Conservation (phyloP, 768 basidiomycete genomes). For the Cyclocybe cylindracea region DNA sequence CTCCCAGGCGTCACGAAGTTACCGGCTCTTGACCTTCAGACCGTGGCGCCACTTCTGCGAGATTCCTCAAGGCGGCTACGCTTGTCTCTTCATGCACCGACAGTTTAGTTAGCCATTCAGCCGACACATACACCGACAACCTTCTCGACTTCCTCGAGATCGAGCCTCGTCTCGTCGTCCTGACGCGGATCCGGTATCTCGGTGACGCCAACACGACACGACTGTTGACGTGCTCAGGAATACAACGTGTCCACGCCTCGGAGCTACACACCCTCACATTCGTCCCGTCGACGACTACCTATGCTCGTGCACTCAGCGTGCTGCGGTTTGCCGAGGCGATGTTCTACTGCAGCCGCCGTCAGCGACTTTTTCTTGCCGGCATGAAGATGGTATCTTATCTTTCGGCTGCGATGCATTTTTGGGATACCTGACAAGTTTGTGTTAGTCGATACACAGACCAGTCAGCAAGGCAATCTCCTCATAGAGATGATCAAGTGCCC, state of each 20-base stretch:
- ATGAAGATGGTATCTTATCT: slow-evolving; percentile 84
- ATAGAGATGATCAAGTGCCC: slow-evolving; percentile 99
- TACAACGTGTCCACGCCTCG: slow-evolving; percentile 76
- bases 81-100: slow-evolving; percentile 98
- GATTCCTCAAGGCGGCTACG: slow-evolving; percentile 92
- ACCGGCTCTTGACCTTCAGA: slow-evolving; percentile 43
- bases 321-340: slow-evolving; percentile 74
- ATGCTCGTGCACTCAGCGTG: slow-evolving; percentile 82
- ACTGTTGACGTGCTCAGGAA: slow-evolving; percentile 73
- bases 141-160: slow-evolving; percentile 95
- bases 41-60: slow-evolving; percentile 95
- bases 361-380: slow-evolving; percentile 97
- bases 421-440: background rate
- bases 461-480: slow-evolving; percentile 88
- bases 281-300: slow-evolving; percentile 94
- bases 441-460: slow-evolving; percentile 94
- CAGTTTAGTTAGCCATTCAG: slow-evolving; percentile 98
- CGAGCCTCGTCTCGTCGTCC: slow-evolving; percentile 32
- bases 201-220: slow-evolving; percentile 63
- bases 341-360: slow-evolving; percentile 96
- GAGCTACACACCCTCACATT: slow-evolving; percentile 86
- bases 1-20: slow-evolving; percentile 1
- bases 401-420: background rate
- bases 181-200: slow-evolving; percentile 49
- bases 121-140: slow-evolving; percentile 91